A percentile compares a stretch with the other conserved stretches of the same genome.
Evolutionary conservation across 108 stramenopile species (phyloP).

Genomic region (Nitzschia palea): DNA sequence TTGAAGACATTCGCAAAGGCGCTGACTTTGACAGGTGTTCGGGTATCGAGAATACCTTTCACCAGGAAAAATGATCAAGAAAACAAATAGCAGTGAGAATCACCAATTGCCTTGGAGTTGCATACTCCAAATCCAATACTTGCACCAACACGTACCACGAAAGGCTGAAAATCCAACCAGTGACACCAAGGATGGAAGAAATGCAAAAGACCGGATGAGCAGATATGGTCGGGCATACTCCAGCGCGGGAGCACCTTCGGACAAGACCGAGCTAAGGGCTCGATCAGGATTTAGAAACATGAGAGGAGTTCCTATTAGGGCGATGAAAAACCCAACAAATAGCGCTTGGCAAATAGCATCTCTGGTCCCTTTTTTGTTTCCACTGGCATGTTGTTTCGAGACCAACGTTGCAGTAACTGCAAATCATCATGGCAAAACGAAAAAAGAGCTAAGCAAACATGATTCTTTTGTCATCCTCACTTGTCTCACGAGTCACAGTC

Average conservation of each 20-base stretch:
- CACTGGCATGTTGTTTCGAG: constrained; percentile 77
- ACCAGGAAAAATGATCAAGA: no score
- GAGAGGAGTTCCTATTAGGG: constrained; percentile 60
- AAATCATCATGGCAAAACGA: not conserved
- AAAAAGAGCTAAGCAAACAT: not conserved
- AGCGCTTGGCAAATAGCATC: constrained; percentile 84
- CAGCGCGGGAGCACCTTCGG: constrained; percentile 71
- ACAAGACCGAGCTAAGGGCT: constrained; percentile 58
- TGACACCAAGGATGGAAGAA: constrained; percentile 79
- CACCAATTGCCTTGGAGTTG: not conserved
- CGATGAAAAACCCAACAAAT: constrained; percentile 71
- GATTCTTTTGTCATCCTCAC: constrained; percentile 3
- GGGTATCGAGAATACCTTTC: constrained; percentile 68
- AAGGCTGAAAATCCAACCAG: constrained; percentile 66
- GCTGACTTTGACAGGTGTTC: constrained; percentile 86
- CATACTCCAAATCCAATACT: not conserved
- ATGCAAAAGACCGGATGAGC: constrained; percentile 79
- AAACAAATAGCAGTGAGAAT: not conserved
- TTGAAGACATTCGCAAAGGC: constrained; percentile 79
- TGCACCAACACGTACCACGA: constrained; percentile 35
- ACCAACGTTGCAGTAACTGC: constrained; percentile 84
- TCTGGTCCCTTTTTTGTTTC: constrained; percentile 66
- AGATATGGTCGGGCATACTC: constrained; percentile 87
- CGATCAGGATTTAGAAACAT: constrained; percentile 63
- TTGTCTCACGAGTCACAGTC: constrained; percentile 8